Conservation (phyloP, 2,329 filamentous ascomycete genomes). For the Gyromitra esculenta region DNA sequence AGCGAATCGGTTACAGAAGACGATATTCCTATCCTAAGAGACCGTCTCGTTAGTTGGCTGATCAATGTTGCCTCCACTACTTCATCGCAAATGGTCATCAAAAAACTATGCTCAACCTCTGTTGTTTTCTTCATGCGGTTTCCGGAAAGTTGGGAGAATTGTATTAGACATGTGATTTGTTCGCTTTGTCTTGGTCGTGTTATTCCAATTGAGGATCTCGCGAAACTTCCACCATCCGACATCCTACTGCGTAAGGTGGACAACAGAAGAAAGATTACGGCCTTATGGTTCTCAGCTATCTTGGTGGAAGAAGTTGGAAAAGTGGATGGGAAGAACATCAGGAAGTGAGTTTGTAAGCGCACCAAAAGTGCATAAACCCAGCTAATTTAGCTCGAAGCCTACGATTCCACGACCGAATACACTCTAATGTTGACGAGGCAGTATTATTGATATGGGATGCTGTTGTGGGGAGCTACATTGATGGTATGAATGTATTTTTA, state of each 20-base stretch:
- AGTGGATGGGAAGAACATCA: slow-evolving; percentile 70
- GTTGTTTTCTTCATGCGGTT: slow-evolving; percentile 80
- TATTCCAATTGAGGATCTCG: slow-evolving; percentile 64
- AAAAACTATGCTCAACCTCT: slow-evolving; percentile 80
- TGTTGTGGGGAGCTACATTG: slow-evolving; percentile 55
- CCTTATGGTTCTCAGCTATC: slow-evolving; percentile 72
- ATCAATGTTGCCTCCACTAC: slow-evolving; percentile 66
- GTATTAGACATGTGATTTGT: slow-evolving; percentile 71
- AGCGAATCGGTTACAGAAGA: slow-evolving; percentile 65
- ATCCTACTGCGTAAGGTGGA: slow-evolving; percentile 64
- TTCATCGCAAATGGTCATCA: slow-evolving; percentile 70
- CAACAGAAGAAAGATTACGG: slow-evolving; percentile 66
- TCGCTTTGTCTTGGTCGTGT: slow-evolving; percentile 64
- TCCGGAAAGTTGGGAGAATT: slow-evolving; percentile 72
- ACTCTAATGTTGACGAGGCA: slow-evolving; percentile 66
- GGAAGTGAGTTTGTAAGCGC: slow-evolving; percentile 63
- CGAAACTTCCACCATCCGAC: slow-evolving; percentile 62
- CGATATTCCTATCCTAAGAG: slow-evolving; percentile 69
- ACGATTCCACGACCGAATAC: slow-evolving; percentile 66
- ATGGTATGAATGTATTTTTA: slow-evolving; percentile 28
- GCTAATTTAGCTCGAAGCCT: slow-evolving; percentile 57
- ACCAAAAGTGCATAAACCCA: slow-evolving; percentile 27
- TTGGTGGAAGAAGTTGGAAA: slow-evolving; percentile 75
- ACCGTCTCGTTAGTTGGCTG: slow-evolving; percentile 72
- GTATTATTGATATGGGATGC: slow-evolving; percentile 64